phyloP scores from a whole-genome alignment of 495 filamentous ascomycete species.

The Hypoxylon rickii region DNA sequence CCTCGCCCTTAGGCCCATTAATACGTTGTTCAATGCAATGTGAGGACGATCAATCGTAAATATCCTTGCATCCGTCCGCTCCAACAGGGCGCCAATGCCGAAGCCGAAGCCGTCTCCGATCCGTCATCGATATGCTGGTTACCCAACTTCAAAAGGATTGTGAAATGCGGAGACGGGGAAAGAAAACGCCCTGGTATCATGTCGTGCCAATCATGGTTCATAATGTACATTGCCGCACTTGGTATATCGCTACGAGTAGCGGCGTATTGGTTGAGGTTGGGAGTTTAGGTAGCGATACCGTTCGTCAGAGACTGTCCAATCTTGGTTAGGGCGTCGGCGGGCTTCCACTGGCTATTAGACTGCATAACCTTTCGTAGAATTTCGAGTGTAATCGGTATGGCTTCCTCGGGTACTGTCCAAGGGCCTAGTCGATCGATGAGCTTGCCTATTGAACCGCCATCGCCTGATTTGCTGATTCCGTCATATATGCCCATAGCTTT shows the following conservation, averaged over 20 bases:
- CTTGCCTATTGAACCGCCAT: constrained; percentile 34
- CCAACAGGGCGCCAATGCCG: constrained; percentile 30
- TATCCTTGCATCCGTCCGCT: too few relatives aligned
- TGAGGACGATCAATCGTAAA: too few relatives aligned
- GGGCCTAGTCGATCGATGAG: constrained; percentile 40
- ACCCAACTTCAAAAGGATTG: constrained; percentile 15
- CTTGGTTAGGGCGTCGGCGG: constrained; percentile 28
- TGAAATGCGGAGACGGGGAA: constrained; percentile 3
- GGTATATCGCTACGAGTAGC: not conserved
- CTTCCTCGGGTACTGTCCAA: constrained; percentile 37
- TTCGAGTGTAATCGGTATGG: constrained; percentile 34
- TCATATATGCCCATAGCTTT: constrained; percentile 32
- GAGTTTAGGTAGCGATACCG: constrained; percentile 8
- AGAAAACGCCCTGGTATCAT: constrained; percentile 24
- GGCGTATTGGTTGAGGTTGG: not conserved
- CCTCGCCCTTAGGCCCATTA: too few relatives aligned
- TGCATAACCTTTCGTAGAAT: constrained; percentile 31
- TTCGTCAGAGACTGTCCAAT: constrained; percentile 22
- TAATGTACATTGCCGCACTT: constrained; percentile 36
- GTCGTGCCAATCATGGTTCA: constrained; percentile 35
- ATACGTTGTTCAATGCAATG: too few relatives aligned
- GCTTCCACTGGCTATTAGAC: constrained; percentile 30
- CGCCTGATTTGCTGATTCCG: constrained; percentile 25
- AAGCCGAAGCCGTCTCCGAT: constrained; percentile 19
- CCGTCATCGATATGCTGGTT: constrained; percentile 10